These are phyloP conservation scores for Pythium grandisporangium DNA, from an alignment of 352 stramenopile species.

Conservation along the genomic window DNA sequence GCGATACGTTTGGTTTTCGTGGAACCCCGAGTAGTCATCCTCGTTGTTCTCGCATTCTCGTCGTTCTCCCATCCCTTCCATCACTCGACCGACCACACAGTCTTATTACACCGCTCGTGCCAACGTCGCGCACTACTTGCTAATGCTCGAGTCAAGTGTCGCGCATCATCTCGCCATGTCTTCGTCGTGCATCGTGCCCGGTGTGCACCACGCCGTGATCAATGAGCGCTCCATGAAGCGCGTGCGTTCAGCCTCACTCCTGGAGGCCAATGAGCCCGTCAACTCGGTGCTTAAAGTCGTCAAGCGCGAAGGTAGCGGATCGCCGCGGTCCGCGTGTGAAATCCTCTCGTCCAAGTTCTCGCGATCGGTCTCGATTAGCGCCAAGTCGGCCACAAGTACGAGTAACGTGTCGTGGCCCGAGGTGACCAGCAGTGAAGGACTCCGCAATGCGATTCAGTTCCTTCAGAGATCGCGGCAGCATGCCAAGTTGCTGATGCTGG, in stretches of 20 bases:
- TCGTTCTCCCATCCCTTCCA: too few relatives aligned
- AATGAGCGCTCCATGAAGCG: slow-evolving; percentile 22
- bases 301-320: slow-evolving; percentile 43
- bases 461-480: slow-evolving; percentile 61
- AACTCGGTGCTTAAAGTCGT: slow-evolving; percentile 43
- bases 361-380: background rate
- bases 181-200: slow-evolving; percentile 42
- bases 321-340: slow-evolving; percentile 28
- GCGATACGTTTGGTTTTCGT: too few relatives aligned
- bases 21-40: too few relatives aligned
- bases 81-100: too few relatives aligned
- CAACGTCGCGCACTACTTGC: too few relatives aligned
- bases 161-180: slow-evolving; percentile 12
- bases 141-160: too few relatives aligned
- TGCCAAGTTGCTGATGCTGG: slow-evolving; percentile 61
- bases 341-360: background rate
- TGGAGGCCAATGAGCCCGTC: slow-evolving; percentile 16
- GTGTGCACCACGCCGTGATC: too few relatives aligned
- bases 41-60: too few relatives aligned
- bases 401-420: slow-evolving; percentile 20
- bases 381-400: background rate
- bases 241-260: slow-evolving; percentile 13
- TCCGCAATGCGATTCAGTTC: slow-evolving; percentile 58
- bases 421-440: slow-evolving; percentile 41
- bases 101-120: background rate